phyloP scores from a whole-genome alignment of 257 asterid genomes.

The Galeopsis tetrahit region DNA sequence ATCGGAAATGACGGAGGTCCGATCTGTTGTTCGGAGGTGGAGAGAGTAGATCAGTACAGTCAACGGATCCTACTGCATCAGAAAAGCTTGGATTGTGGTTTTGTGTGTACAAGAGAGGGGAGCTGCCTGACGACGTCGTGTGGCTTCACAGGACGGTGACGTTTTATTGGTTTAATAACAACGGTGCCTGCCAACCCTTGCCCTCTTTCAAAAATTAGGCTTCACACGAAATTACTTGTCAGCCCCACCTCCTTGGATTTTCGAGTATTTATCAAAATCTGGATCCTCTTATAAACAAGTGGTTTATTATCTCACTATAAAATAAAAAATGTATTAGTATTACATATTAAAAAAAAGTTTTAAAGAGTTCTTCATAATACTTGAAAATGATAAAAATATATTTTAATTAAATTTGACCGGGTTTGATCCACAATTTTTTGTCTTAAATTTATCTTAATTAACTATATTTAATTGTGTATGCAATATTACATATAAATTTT shows the following conservation, averaged over 20 bases:
- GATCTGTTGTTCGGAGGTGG: slow-evolving; percentile 12
- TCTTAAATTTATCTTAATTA: too few species aligned
- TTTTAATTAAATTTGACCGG: too few species aligned
- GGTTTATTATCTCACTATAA: too few species aligned
- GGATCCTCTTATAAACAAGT: too few species aligned
- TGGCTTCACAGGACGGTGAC: slow-evolving; percentile 31
- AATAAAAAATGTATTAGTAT: too few species aligned
- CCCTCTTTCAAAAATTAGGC: slow-evolving; percentile 8
- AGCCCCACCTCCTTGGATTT: slow-evolving; percentile 5
- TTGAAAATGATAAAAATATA: too few species aligned
- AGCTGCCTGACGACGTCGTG: slow-evolving; percentile 33
- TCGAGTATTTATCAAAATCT: not conserved
- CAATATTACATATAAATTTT: too few species aligned
- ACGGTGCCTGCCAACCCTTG: slow-evolving; percentile 19
- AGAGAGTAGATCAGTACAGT: slow-evolving; percentile 34
- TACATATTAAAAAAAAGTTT: too few species aligned
- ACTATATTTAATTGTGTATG: too few species aligned
- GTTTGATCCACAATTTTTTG: too few species aligned
- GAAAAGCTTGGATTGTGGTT: slow-evolving; percentile 33
- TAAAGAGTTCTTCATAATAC: too few species aligned
- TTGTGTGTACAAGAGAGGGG: not conserved
- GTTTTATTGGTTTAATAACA: slow-evolving; percentile 17
- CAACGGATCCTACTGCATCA: slow-evolving; percentile 38
- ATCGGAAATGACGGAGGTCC: slow-evolving; percentile 19
- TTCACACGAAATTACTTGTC: not conserved